These are phyloP conservation scores for Tylopilus balloui DNA, from an alignment of 768 basidiomycete species.

Conservation along the genomic window DNA sequence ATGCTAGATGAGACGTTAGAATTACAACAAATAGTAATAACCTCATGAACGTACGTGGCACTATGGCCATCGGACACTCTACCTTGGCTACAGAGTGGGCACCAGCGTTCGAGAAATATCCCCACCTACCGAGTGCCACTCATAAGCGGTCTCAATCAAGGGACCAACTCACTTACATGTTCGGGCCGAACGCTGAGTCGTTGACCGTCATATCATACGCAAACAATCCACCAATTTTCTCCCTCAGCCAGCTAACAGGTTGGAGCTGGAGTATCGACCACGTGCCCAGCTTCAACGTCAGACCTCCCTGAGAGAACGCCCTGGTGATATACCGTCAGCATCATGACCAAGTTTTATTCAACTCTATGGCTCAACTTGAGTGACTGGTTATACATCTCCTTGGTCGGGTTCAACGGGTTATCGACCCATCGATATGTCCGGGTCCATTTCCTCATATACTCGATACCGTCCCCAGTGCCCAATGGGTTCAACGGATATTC, in stretches of 20 bases:
- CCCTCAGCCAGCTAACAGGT: no score
- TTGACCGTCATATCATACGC: neutral
- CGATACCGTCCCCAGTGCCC: neutral
- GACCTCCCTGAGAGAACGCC: neutral
- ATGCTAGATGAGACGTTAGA: conserved; percentile 6
- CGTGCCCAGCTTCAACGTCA: no score
- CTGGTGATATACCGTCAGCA: neutral
- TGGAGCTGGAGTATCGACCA: no score
- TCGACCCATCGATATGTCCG: conserved; percentile 17
- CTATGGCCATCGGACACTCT: no score
- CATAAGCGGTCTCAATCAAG: no score
- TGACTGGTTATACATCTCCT: conserved; percentile 9
- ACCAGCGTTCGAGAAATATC: conserved; percentile 5
- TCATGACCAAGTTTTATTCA: no score
- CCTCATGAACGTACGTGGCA: no score
- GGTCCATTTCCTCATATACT: conserved; percentile 7
- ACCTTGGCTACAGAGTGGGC: neutral
- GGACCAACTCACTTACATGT: conserved; percentile 4
- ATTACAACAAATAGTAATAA: neutral
- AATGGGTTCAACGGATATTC: neutral
- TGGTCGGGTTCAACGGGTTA: no score
- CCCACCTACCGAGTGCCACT: conserved; percentile 3
- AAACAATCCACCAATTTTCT: no score
- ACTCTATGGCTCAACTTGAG: neutral
- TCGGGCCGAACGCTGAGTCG: conserved; percentile 10